A percentile compares a stretch with the other conserved stretches of the same genome.
These are phyloP conservation scores for Capsicum pubescens DNA, from an alignment of 257 asterid genomes.

Conservation along the genomic window DNA sequence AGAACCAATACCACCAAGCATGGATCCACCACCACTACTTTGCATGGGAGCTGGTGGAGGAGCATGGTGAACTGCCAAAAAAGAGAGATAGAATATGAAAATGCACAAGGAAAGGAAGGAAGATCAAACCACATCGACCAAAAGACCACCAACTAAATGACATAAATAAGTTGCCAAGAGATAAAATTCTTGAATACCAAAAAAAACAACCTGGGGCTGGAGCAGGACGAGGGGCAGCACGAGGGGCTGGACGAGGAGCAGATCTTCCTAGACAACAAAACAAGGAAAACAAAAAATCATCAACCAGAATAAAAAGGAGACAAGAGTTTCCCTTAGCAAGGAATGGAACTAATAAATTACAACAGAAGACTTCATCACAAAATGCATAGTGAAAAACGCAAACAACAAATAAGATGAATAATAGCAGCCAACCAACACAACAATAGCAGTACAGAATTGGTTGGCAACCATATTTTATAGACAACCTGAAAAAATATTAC, in stretches of 20 bases:
- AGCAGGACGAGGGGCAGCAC: constrained; percentile 52
- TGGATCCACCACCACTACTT: constrained; percentile 67
- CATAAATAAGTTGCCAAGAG: not conserved
- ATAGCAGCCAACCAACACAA: not conserved
- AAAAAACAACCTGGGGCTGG: constrained; percentile 23
- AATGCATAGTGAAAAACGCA: not conserved
- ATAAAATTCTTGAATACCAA: not conserved
- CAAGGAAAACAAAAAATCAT: constrained; percentile 3
- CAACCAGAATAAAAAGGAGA: not conserved
- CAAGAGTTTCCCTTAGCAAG: not conserved
- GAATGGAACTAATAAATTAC: not conserved
- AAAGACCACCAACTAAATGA: not conserved
- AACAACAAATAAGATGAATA: not conserved
- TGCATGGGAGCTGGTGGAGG: constrained; percentile 85
- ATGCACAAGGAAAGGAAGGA: not conserved
- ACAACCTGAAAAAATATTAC: not conserved
- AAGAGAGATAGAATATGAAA: constrained; percentile 12
- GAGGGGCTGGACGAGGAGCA: constrained; percentile 47
- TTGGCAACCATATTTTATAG: not conserved
- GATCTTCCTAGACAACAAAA: constrained; percentile 67
- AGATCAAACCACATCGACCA: not conserved
- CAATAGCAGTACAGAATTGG: not conserved
- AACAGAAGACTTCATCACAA: not conserved
- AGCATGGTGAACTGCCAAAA: constrained; percentile 26
- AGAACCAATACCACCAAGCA: constrained; percentile 50